Evolutionary conservation across 257 asterid genomes (phyloP), one percentile per base, ranked within the genome.

Genomic region (Echium plantagineum): DNA sequence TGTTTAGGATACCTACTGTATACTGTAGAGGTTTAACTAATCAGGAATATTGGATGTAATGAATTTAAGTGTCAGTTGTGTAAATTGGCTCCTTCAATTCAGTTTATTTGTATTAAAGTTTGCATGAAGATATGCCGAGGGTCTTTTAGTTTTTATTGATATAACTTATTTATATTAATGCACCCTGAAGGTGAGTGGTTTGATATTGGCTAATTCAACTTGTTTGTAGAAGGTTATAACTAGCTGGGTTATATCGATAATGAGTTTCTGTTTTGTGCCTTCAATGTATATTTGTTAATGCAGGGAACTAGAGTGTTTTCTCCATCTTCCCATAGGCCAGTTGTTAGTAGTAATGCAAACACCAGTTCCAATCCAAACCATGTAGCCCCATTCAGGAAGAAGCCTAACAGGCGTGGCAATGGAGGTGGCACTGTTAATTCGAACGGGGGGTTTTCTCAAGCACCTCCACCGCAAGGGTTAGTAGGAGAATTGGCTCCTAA

Each of bases 301-400:
- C 69, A 82, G 85, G 88, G 76, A 20, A 63, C 73, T 60, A 66
- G 71, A 28, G 32, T 61, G 52, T 72, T 71, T 21, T 52, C 76
- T 16, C 52, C 78, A 58, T 61, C 83, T 77, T 67, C 78, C 7
- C 75, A 67, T 31, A 80, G 75, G 69, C 89, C 81, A 52, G 86
- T 8, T 7, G 9, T 35, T 35, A 7, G 63, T 42, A 55, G n/a
- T 52, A 46, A 58, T 35, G 71, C 62, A 57, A 69, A 72, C 49
- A 57, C 72, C 7, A 80, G 51, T 75, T 68, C 83, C 67, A 58
- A 65, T 42, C 62, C 72, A 20, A 77, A 74, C 69, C 77, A 81
- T 70, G 70, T 61, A 1, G 71, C 64, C 9, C 72, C 69, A 30
- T 66, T 74, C 48, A 85, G 89, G 57, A 87, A 74, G 55, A 83